Evolutionary conservation across 345 rosid species (phyloP).

Genomic region (Cardamine chenopodiifolia): DNA sequence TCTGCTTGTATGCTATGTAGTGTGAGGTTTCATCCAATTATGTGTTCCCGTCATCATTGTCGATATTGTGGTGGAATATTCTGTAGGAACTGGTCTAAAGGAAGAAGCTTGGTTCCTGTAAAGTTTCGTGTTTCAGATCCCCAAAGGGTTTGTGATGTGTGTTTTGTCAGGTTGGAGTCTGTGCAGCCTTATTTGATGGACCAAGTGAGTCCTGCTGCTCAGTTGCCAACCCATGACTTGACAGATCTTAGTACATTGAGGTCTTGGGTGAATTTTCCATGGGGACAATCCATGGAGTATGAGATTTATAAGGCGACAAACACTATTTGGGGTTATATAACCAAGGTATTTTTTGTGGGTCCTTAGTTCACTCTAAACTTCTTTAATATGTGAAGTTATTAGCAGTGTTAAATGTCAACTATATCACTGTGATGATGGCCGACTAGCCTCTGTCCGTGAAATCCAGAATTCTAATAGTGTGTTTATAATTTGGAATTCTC

Average conservation of each 20-base stretch:
- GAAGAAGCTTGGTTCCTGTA: constrained; percentile 83
- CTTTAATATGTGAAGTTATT: not conserved
- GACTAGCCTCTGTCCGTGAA: not conserved
- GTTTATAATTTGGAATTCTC: constrained; percentile 4
- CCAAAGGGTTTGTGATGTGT: constrained; percentile 90
- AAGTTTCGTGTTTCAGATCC: constrained; percentile 74
- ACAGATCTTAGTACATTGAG: constrained; percentile 96
- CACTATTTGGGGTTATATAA: constrained; percentile 62
- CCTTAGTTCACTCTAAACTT: not conserved
- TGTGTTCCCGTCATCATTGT: constrained; percentile 96
- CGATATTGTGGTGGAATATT: constrained; percentile 94
- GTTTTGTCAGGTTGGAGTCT: constrained; percentile 80
- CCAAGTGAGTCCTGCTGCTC: constrained; percentile 93
- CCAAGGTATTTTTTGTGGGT: constrained; percentile 54
- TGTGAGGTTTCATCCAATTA: constrained; percentile 86
- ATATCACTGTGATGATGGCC: not conserved
- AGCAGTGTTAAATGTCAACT: not conserved
- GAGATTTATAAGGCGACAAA: constrained; percentile 96
- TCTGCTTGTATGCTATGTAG: constrained; percentile 88
- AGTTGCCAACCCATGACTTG: constrained; percentile 78
- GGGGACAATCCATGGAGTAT: constrained; percentile 92
- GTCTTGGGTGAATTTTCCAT: constrained; percentile 97
- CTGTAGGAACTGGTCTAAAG: constrained; percentile 83
- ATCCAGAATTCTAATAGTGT: not conserved
- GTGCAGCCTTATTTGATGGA: constrained; percentile 90